Base-by-base conservation (phyloP, 1,284 basidiomycete genomes). In the Flammula alnicola region DNA sequence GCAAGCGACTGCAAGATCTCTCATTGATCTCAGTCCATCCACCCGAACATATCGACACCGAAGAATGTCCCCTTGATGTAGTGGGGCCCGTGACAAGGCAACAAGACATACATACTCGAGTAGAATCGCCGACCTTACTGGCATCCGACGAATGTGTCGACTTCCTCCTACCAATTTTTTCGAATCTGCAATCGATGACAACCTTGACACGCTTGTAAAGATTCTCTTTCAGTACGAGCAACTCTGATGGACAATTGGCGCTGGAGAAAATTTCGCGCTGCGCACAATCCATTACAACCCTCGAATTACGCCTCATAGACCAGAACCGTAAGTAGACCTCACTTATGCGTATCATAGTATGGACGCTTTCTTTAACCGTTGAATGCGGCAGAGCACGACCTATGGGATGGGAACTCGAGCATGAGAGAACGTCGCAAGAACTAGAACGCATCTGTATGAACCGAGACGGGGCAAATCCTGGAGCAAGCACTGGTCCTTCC, bases 371-470 rank as follows among this genome's bases (percentile, higher is more conserved):
- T 31, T n/a, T 10, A 23, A 29, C 36, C n/a, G 22, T 23, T 27
- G 7, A 14, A 5, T 17, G 25, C 10, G 12, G 20, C 12, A 47
- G 51, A 38, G 9, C 48, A 50, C 39, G 45, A 50, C 5, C 16
- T 19, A 20, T 50, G 41, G 30, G 36, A 38, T 32, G 40, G 47
- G 8, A 19, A 26, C 29, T 32, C 6, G 47, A 41, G n/a, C 25
- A 20, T 19, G 42, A 44, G 29, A 42, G 33, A 5, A 35, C 35
- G 4, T 47, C 37, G 9, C 44, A 52, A 10, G 44, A 38, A n/a
- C 22, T 45, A 9, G 49, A 22, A 41, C n/a, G n/a, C n/a, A n/a
- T 55, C 12, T 51, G 48, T 55, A 17, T 51, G 48, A 27, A 23
- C 26, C 20, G 14, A 7, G 51, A 48, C 17, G 52, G 54, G 54